Base-by-base conservation (phyloP, 139 green algal genomes). In the Chlamydomonas incerta region DNA sequence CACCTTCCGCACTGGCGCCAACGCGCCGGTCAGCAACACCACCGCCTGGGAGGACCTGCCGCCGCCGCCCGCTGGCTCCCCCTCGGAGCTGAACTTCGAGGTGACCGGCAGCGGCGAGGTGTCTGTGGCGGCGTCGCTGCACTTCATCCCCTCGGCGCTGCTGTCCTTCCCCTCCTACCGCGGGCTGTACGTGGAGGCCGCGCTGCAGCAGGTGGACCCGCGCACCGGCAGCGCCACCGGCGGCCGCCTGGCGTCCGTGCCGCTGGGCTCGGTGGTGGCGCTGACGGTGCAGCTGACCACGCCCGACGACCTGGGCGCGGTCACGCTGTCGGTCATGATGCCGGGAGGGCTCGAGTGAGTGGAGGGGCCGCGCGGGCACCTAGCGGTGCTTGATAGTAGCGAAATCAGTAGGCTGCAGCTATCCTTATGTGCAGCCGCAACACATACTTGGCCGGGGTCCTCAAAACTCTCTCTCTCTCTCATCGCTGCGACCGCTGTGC, bases 231-330 rank as follows among this genome's bases (percentile, higher is more conserved):
- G 21, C 65, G 65, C 73, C 62, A 87, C 35, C 31, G 89, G 91
- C 2, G 65, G 75, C 5, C 50, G 76, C 5, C 67, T 96, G 33
- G 31, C 82, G 5, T 28, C 52, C 14, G 88, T 92, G 18, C 77
- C 72, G 9, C 83, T 93, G 17, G 90, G 86, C 28, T 69, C 80
- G 8, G 28, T 93, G 69, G 88, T 96, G 18, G 68, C 75, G 3
- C n/a, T 94, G 6, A 88, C 87, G 1, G 75, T 95, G 41, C 90
- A 96, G 87, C 76, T 95, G 31, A 93, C 90, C 1, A 91, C 80
- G 15, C 90, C 91, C 11, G 93, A 96, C 47, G 90, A 92, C 66
- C 81, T 94, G 46, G 69, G 63, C 34, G 52, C 81, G 24, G 89
- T 94, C 17, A 85, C 87, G 35, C 72, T 95, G 21, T 83, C 89